Evolutionary conservation across 768 basidiomycete genomes (phyloP).

Genomic region (Leccinellum rugosiceps): DNA sequence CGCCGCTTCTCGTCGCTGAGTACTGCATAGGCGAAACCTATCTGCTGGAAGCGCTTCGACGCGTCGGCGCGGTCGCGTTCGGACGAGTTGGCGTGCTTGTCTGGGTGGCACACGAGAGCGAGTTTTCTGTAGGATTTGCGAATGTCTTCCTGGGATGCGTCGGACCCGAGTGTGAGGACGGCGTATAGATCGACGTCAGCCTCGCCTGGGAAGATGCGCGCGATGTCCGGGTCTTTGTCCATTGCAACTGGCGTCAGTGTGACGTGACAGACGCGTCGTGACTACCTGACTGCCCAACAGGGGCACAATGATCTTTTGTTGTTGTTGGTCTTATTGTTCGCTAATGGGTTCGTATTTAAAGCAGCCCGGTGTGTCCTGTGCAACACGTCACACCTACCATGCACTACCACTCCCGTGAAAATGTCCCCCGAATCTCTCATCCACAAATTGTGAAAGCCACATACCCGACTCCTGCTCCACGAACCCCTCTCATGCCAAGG

Average conservation of each 20-base stretch:
- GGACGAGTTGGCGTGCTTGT: slow-evolving; percentile 70
- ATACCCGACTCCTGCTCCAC: not conserved
- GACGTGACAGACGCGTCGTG: not conserved
- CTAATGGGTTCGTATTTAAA: not conserved
- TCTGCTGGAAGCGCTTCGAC: slow-evolving; percentile 81
- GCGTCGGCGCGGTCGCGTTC: slow-evolving; percentile 64
- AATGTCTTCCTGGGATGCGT: slow-evolving; percentile 64
- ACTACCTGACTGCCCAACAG: not conserved
- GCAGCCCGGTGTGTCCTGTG: not conserved
- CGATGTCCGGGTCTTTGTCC: slow-evolving; percentile 67
- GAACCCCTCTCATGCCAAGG: not conserved
- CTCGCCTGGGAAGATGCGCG: slow-evolving; percentile 73
- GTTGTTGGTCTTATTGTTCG: not conserved
- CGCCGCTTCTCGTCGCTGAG: slow-evolving; percentile 75
- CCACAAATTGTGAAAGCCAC: too few species aligned
- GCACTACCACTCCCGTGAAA: not conserved
- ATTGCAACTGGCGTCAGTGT: slow-evolving; percentile 33
- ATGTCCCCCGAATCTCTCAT: not conserved
- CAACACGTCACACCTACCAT: slow-evolving; percentile 1
- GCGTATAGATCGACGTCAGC: slow-evolving; percentile 75
- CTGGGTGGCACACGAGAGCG: slow-evolving; percentile 84
- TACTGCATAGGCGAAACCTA: slow-evolving; percentile 92
- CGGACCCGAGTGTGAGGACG: slow-evolving; percentile 55
- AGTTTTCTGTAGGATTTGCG: slow-evolving; percentile 82
- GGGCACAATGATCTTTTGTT: slow-evolving; percentile 1